Conservation (phyloP, 1,139 yeast genomes). For the Suhomyces yuchorum region DNA sequence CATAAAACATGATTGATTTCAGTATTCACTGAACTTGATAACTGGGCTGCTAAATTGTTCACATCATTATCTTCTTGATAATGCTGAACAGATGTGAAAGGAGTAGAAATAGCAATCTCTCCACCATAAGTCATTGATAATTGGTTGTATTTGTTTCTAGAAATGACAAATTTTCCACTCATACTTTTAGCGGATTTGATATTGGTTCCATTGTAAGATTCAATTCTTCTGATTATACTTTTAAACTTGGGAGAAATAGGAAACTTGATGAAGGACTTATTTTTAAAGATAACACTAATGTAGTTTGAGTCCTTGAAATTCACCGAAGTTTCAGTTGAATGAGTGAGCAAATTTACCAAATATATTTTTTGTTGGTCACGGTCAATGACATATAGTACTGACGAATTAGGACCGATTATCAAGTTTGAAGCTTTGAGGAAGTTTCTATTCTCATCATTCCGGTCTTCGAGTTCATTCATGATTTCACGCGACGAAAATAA, state of each 20-base stretch:
- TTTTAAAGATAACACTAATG: conserved; percentile 28
- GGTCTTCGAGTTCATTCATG: conserved; percentile 28
- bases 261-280: conserved; percentile 25
- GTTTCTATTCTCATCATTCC: conserved; percentile 18
- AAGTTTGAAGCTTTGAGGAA: conserved; percentile 29
- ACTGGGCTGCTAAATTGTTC: background rate
- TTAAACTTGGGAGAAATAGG: conserved; percentile 39
- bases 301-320: conserved; percentile 33
- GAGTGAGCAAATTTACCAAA: conserved; percentile 26
- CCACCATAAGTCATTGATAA: conserved; percentile 22
- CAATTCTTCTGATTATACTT: conserved; percentile 26
- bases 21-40: conserved; percentile 20
- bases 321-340: conserved; percentile 18
- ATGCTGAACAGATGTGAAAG: conserved; percentile 20
- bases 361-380: conserved; percentile 23
- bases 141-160: conserved; percentile 32
- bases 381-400: conserved; percentile 27
- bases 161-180: conserved; percentile 26
- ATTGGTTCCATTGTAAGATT: conserved; percentile 23
- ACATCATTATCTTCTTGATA: background rate
- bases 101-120: conserved; percentile 39
- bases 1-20: conserved; percentile 41
- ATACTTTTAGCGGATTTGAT: conserved; percentile 17
- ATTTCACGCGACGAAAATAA: conserved; percentile 33
- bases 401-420: conserved; percentile 31